Base-by-base conservation (phyloP, 1,284 basidiomycete species). In the Thelephora terrestris region DNA sequence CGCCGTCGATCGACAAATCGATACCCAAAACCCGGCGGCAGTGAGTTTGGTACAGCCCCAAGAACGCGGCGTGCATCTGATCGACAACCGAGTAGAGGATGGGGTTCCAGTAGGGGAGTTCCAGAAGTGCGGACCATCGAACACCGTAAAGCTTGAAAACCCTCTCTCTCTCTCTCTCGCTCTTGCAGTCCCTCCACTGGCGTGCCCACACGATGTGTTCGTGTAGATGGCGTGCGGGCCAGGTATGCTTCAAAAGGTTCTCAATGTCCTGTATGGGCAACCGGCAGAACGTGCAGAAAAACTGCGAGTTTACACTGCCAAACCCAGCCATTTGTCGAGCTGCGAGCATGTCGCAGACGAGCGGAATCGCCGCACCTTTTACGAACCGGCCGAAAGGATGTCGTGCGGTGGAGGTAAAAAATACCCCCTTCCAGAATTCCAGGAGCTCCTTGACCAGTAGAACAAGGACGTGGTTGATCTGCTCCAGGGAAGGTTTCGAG, bases 51-150 rank as follows among this genome's bases (percentile, higher is more conserved):
- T 61, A 38, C 1, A 57, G 47, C 4, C 63, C 61, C 21, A 59
- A 49, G 43, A 61, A 58, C 9, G 64, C 40, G 43, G 50, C 52
- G 46, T 68, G 65, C 66, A 68, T 67, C 7, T 54, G 9, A 43
- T 67, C 63, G 5, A 65, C 49, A 3, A 62, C 58, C 16, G 60
- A 40, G 36, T 54, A 57, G 6, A 47, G 42, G 3, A 55, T 58
- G 0, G 61, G 63, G 48, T 66, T 56, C 64, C 64, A 68, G 49
- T 68, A 67, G 5, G 59, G 61, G n/a, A 68, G 48, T 7, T 55
- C 47, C 51, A 54, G 50, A 2, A 66, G 52, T 17, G 57, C 57
- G 6, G 62, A 59, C 56, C 58, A 64, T 5, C 62, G 56, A 32
- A 66, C 47, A 12, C 65, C 62, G 43, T 59, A 27, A 7, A 43